Base-by-base conservation (phyloP, 1,284 basidiomycete genomes). In the Ustilago curta region DNA sequence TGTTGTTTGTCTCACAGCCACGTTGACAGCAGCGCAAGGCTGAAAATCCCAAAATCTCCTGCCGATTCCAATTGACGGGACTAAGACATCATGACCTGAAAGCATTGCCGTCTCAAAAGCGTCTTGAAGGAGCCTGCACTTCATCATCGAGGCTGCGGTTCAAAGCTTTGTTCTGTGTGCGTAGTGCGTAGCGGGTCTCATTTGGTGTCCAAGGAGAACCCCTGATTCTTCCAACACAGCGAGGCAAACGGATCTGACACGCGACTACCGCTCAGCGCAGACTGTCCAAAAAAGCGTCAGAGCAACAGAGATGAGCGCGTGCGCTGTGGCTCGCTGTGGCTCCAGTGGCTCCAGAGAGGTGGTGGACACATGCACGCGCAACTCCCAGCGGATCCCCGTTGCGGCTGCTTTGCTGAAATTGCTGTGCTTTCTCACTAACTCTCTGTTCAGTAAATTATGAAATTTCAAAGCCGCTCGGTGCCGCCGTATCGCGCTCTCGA, bases 381-480 rank as follows among this genome's bases (percentile, higher is more conserved):
- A 32, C 39, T 37, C 35, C 32, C 52, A 40, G 54, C 54, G 61
- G 53, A 57, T 47, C 29, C 54, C 52, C 56, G 37, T 35, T 44
- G 53, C 50, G 52, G 29, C 29, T 53, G 25, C 47, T 56, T 44
- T 21, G 31, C 35, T 40, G 32, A 9, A 35, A 35, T 35, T 25
- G 27, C 43, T 50, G 62, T 51, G 50, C 50, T 51, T 27, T 39
- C 32, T n/a, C n/a, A 55, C 5, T n/a, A n/a, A n/a, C n/a, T n/a
- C n/a, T n/a, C n/a, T n/a, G n/a, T n/a, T 44, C 12, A 2, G 31
- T 31, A 27, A 8, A 29, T 32, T 23, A 21, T 32, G 11, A 37
- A 37, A 37, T 23, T 29, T 29, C 19, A 18, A 44, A 35, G 35
- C 35, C 35, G 35, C 52, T 45, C 37, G 55, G 37, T 51, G 32